Percentiles rank a stretch among this genome's conserved stretches.
phyloP scores from a whole-genome alignment of 1,284 basidiomycete genomes.

The Pascua sp. region DNA sequence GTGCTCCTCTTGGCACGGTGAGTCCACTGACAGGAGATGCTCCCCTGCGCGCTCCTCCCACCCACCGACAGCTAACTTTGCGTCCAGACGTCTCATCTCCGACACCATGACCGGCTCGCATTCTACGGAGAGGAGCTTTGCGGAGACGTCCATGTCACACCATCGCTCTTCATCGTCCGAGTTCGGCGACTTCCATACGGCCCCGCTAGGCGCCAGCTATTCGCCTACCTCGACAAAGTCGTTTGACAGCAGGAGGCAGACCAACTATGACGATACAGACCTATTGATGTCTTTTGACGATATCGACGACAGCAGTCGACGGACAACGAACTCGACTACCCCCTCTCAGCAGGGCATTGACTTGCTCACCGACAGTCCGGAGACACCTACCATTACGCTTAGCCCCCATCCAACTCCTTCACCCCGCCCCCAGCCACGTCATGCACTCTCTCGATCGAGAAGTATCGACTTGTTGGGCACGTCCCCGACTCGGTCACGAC shows the following conservation, averaged over 20 bases:
- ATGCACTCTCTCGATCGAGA: constrained; percentile 1
- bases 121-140: background rate
- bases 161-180: constrained; percentile 13
- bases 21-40: background rate
- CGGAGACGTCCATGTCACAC: background rate
- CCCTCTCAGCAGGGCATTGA: background rate
- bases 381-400: too few relatives aligned
- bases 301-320: background rate
- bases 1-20: background rate
- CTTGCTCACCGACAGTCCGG: constrained; percentile 2
- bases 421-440: background rate
- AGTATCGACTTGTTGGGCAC: background rate
- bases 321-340: background rate
- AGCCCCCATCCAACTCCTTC: too few relatives aligned
- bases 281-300: constrained; percentile 40
- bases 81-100: background rate
- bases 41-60: too few relatives aligned
- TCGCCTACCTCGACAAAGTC: background rate
- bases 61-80: too few relatives aligned
- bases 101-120: background rate
- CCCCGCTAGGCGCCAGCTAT: background rate
- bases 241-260: background rate
- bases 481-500: constrained; percentile 5
- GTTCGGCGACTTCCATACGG: constrained; percentile 22
- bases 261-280: constrained; percentile 21